These are phyloP conservation scores for Mortierella sp. DNA, from an alignment of 371 early-diverging fungal genomes.

Conservation along the genomic window DNA sequence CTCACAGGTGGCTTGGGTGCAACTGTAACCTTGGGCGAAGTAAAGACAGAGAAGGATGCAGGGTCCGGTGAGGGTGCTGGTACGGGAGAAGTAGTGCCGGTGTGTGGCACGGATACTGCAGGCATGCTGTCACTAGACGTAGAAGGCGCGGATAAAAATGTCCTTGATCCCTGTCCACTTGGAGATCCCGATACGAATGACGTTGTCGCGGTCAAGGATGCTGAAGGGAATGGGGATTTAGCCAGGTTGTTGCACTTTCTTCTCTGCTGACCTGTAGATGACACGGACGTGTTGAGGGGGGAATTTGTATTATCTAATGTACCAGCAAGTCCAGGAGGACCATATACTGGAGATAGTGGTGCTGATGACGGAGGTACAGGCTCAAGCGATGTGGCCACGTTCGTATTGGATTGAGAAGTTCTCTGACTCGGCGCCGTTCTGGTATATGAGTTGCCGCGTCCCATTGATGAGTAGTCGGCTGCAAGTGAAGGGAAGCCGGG, in stretches of 20 bases:
- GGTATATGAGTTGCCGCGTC: constrained; percentile 2
- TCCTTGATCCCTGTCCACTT: not conserved
- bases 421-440: not conserved
- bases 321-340: not conserved
- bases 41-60: not conserved
- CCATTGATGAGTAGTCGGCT: constrained; percentile 28
- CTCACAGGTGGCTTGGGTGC: not conserved
- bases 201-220: not conserved
- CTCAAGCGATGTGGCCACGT: not conserved
- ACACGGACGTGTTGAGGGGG: not conserved
- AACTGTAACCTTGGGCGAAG: not conserved
- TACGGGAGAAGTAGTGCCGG: no score
- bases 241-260: no score
- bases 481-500: constrained; percentile 23
- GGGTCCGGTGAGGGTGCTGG: no score
- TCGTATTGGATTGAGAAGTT: not conserved
- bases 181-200: not conserved
- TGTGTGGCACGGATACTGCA: no score
- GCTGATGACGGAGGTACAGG: constrained; percentile 7
- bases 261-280: no score
- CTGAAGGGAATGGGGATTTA: not conserved
- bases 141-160: not conserved
- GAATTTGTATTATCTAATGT: no score
- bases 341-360: constrained; percentile 1
- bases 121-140: not conserved